Base-by-base conservation (phyloP, 2,329 filamentous ascomycete species). In the Aspergillus bombycis region DNA sequence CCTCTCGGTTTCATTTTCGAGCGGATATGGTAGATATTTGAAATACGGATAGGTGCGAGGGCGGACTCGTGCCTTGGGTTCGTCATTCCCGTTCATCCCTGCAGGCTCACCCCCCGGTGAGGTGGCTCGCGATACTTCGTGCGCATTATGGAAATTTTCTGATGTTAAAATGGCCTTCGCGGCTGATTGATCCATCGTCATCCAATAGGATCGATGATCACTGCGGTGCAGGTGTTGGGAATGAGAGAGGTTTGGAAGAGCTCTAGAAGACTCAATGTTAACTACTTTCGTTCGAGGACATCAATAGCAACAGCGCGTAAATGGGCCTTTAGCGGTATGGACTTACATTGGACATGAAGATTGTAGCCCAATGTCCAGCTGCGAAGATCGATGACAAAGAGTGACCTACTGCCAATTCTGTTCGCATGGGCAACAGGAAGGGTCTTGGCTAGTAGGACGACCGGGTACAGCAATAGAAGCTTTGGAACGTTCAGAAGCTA, bases 31-130 rank as follows among this genome's bases (percentile, higher is more conserved):
- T 57, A 99, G 87, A 75, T 95, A 91, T 70, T 89, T 86, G 77
- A 94, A 93, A 83, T 99, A 99, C 65, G 92, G 93, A 77, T 95
- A 99, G 32, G 95, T 97, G 66, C 95, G 89, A 41, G 93, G 92
- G 67, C 88, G 82, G 67, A 83, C 85, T 58, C 94, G 89, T 76
- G 93, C 91, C 68, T 91, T 82, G 65, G 85, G 83, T 65, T 85
- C 81, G 67, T 84, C 82, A 58, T 81, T 78, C 62, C 84, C 84
- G 71, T 87, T 85, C 64, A 80, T 72, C 69, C 82, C 81, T 34
- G 72, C 72, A 64, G 75, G 78, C 68, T 77, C 80, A 67, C 77
- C 84, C 66, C 92, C 93, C 3, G 94, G 94, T 1, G 93, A 94
- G 50, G 93, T 95, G 45, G 93, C 92, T 75, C 93, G 88, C 56